Percentiles rank a stretch among this genome's conserved stretches.
Evolutionary conservation across 768 basidiomycete genomes (phyloP).

Genomic region (Albatrellus ellisii): DNA sequence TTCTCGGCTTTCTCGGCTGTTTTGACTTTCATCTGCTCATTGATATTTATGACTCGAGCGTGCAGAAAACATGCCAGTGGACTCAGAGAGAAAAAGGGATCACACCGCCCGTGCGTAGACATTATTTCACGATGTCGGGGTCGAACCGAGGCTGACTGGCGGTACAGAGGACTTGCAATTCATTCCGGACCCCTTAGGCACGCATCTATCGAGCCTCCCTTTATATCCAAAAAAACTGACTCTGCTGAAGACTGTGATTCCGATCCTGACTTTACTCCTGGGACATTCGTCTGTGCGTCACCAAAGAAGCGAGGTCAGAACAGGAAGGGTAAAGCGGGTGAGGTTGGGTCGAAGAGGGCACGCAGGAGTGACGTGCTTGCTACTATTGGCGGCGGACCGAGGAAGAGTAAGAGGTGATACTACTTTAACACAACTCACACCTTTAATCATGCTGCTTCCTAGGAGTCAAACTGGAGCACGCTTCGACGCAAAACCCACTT

Average conservation of each 20-base stretch:
- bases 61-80: too few relatives aligned
- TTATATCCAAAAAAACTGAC: background rate
- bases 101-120: too few relatives aligned
- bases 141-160: too few relatives aligned
- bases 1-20: too few relatives aligned
- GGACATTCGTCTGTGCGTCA: conserved; percentile 22
- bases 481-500: conserved; percentile 14
- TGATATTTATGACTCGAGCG: too few relatives aligned
- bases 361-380: conserved; percentile 1
- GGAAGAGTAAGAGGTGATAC: conserved; percentile 20
- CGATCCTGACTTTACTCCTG: conserved; percentile 37
- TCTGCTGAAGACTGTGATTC: conserved; percentile 29
- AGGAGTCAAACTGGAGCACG: conserved; percentile 5
- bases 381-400: conserved; percentile 8
- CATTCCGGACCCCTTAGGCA: conserved; percentile 25
- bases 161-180: conserved; percentile 14
- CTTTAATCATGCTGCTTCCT: too few relatives aligned
- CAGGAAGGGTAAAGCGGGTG: background rate
- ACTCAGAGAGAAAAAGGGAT: too few relatives aligned
- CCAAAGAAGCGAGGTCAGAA: conserved; percentile 18
- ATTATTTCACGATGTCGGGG: too few relatives aligned
- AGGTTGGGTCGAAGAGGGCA: conserved; percentile 1
- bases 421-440: too few relatives aligned
- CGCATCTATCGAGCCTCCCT: background rate
- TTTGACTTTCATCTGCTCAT: too few relatives aligned